Evolutionary conservation across 139 green algal genomes (phyloP).

Genomic region (Choricystis sp.): DNA sequence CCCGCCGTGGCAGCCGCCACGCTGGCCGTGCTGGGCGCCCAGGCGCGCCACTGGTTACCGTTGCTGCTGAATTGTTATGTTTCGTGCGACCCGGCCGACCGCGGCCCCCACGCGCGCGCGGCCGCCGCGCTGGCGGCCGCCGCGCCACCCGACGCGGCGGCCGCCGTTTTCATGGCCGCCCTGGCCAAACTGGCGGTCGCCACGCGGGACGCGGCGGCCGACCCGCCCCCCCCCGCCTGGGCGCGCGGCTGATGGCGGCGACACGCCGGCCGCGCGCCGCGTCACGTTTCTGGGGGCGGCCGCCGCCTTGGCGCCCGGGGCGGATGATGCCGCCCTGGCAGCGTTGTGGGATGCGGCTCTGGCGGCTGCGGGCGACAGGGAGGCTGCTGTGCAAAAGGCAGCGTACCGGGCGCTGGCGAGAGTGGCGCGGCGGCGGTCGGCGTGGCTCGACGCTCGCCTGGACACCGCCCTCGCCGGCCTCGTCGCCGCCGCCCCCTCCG

Average conservation of each 20-base stretch:
- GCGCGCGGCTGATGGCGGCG: slow-evolving; percentile 43
- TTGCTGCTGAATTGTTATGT: slow-evolving; percentile 75
- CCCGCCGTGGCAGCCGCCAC: slow-evolving; percentile 15
- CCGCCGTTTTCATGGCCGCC: slow-evolving; percentile 44
- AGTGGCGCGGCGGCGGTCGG: slow-evolving; percentile 29
- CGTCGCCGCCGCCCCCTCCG: slow-evolving; percentile 13
- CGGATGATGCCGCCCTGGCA: slow-evolving; percentile 34
- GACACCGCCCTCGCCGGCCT: slow-evolving; percentile 34
- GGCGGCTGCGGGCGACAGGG: slow-evolving; percentile 29
- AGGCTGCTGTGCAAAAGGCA: slow-evolving; percentile 77
- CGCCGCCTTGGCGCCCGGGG: slow-evolving; percentile 44
- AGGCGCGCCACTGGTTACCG: slow-evolving; percentile 62
- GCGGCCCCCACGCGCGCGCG: slow-evolving; percentile 27
- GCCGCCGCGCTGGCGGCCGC: slow-evolving; percentile 52
- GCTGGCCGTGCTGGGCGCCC: slow-evolving; percentile 28
- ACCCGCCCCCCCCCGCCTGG: slow-evolving; percentile 30
- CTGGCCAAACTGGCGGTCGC: slow-evolving; percentile 53
- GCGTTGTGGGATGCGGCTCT: slow-evolving; percentile 47
- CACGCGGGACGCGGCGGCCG: slow-evolving; percentile 25
- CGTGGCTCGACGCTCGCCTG: slow-evolving; percentile 21
- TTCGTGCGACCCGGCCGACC: slow-evolving; percentile 18
- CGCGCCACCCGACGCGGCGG: slow-evolving; percentile 19
- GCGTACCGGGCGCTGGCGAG: slow-evolving; percentile 79
- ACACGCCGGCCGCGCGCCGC: slow-evolving; percentile 27
- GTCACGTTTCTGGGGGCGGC: slow-evolving; percentile 76